These are phyloP conservation scores for Carex littledalei DNA, from an alignment of 176 grass and related monocot genomes.

Conservation along the genomic window DNA sequence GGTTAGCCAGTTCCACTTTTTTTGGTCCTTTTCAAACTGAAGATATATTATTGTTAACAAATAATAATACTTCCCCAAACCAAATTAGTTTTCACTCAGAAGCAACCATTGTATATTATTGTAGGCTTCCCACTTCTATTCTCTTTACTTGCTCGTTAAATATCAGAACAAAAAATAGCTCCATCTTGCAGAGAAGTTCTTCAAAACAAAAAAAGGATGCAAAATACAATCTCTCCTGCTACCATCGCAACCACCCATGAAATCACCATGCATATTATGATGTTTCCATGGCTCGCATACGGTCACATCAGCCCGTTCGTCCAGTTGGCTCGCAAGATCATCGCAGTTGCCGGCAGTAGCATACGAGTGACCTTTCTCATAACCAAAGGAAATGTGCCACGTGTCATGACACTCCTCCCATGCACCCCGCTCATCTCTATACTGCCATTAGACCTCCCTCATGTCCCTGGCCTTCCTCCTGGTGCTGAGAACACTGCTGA, in stretches of 20 bases:
- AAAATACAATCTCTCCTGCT: neutral
- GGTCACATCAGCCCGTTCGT: conserved; percentile 43
- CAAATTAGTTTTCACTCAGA: no score
- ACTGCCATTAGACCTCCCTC: conserved; percentile 25
- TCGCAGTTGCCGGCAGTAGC: neutral
- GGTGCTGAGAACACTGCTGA: conserved; percentile 43
- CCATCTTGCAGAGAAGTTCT: neutral
- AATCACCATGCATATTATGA: neutral
- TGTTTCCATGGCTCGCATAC: conserved; percentile 25
- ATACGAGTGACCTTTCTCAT: conserved; percentile 37
- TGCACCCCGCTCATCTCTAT: neutral
- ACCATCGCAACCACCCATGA: no score
- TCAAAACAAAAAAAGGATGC: neutral
- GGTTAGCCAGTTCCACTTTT: no score
- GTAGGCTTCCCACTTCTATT: no score
- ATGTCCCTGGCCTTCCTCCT: conserved; percentile 28
- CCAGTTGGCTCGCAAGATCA: conserved; percentile 40
- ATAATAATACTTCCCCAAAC: no score
- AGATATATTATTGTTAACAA: no score
- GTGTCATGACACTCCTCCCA: conserved; percentile 29
- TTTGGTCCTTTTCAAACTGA: no score
- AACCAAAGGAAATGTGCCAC: conserved; percentile 22
- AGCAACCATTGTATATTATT: no score
- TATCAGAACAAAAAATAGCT: no score
- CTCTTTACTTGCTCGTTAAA: no score